phyloP scores from a whole-genome alignment of 345 rosid species.

The Capsella bursapastoris region DNA sequence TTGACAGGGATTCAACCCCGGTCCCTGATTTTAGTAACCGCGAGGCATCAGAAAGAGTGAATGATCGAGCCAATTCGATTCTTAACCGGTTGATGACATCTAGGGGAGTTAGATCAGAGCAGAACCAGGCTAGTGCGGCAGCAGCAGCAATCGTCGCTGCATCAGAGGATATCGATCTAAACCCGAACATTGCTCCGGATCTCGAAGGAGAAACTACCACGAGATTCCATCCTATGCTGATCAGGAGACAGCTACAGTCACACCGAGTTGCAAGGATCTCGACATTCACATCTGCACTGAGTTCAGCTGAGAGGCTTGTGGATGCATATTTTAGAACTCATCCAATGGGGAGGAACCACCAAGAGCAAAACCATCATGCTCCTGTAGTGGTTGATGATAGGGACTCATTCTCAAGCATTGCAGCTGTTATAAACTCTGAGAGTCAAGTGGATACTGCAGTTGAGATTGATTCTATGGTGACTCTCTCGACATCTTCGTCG shows the following conservation, averaged over 20 bases:
- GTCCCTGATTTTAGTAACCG: constrained; percentile 51
- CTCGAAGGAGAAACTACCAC: constrained; percentile 58
- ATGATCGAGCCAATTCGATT: constrained; percentile 55
- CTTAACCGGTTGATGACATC: constrained; percentile 71
- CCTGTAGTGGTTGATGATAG: constrained; percentile 81
- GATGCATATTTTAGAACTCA: constrained; percentile 61
- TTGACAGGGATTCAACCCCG: constrained; percentile 63
- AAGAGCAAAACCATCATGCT: constrained; percentile 53
- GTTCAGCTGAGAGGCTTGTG: constrained; percentile 62
- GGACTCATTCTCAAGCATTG: constrained; percentile 88
- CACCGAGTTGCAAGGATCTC: constrained; percentile 60
- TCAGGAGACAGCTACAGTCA: constrained; percentile 65
- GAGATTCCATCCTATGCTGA: constrained; percentile 54
- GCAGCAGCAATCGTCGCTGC: constrained; percentile 50
- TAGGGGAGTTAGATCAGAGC: constrained; percentile 78
- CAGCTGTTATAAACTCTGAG: constrained; percentile 87
- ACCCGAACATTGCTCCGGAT: constrained; percentile 56
- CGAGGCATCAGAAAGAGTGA: constrained; percentile 52
- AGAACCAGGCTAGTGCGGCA: constrained; percentile 52
- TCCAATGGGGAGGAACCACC: constrained; percentile 63
- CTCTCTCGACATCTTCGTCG: constrained; percentile 84
- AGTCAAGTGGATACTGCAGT: constrained; percentile 82
- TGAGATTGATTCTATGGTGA: constrained; percentile 82
- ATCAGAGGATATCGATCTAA: constrained; percentile 58
- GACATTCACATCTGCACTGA: constrained; percentile 55